These are phyloP conservation scores for Sarocladium oryzae DNA, from an alignment of 2,329 filamentous ascomycete species.

Conservation along the genomic window DNA sequence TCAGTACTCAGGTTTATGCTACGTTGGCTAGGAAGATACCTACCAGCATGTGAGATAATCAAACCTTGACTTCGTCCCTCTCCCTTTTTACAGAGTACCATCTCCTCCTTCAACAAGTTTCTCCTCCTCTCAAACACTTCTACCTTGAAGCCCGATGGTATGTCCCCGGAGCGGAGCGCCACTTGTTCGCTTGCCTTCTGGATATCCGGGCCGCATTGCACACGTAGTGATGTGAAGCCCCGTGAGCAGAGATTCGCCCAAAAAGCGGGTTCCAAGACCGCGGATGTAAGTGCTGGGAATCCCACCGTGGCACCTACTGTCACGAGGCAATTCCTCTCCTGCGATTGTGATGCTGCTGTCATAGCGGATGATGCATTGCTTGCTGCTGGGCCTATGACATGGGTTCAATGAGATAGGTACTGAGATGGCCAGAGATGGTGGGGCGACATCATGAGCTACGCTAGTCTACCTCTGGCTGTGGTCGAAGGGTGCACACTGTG, in stretches of 20 bases:
- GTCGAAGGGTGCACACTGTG: background rate
- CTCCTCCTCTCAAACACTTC: constrained; percentile 25
- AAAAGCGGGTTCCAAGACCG: constrained; percentile 57
- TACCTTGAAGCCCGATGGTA: constrained; percentile 20
- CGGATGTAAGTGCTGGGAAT: constrained; percentile 65
- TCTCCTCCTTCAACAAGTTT: constrained; percentile 35
- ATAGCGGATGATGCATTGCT: constrained; percentile 10
- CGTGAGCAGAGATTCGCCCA: constrained; percentile 50
- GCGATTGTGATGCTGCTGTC: background rate
- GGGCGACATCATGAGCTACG: background rate
- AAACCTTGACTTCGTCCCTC: constrained; percentile 55
- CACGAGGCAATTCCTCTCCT: constrained; percentile 59
- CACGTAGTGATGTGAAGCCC: constrained; percentile 63
- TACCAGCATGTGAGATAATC: constrained; percentile 85
- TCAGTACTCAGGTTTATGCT: background rate
- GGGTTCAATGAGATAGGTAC: no score
- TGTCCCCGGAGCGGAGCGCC: constrained; percentile 14
- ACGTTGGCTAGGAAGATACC: background rate
- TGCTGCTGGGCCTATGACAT: background rate
- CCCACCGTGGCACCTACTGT: constrained; percentile 89
- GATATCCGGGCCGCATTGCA: constrained; percentile 76
- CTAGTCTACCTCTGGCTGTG: background rate
- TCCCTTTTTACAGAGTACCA: constrained; percentile 45
- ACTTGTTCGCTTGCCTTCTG: constrained; percentile 23
- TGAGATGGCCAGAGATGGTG: background rate